Conservation (phyloP, 345 rosid species). For the Hypericum androsaemum region DNA sequence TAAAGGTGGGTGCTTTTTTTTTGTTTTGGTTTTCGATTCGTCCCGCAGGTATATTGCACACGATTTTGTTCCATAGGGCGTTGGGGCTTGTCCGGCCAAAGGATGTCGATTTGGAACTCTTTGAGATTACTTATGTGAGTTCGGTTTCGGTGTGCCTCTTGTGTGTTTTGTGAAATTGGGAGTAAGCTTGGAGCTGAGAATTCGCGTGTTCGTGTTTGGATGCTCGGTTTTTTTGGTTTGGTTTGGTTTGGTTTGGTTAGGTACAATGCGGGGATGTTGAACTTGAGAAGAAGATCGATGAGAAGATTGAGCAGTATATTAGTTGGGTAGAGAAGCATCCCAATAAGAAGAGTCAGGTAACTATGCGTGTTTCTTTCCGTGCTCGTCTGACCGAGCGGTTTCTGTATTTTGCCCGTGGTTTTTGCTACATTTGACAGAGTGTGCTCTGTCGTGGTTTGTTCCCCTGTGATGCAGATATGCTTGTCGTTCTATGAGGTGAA, state of each 20-base stretch:
- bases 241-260: constrained; percentile 20
- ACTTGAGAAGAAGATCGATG: constrained; percentile 88
- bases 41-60: constrained; percentile 70
- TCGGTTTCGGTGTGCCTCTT: neutral
- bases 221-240: neutral
- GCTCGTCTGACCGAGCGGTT: neutral
- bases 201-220: neutral
- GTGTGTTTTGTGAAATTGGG: neutral
- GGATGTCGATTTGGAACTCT: constrained; percentile 82
- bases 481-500: constrained; percentile 85
- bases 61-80: constrained; percentile 86
- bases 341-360: constrained; percentile 90
- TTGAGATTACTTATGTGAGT: constrained; percentile 80
- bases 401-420: neutral
- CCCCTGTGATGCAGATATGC: constrained; percentile 50
- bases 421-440: neutral
- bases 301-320: constrained; percentile 80
- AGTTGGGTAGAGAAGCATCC: constrained; percentile 93
- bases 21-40: neutral
- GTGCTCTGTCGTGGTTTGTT: constrained; percentile 3
- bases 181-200: neutral
- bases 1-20: neutral
- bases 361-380: constrained; percentile 9
- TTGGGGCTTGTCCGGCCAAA: constrained; percentile 88
- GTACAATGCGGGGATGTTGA: constrained; percentile 87